These are phyloP conservation scores for Martiniozyma asiatica DNA, from an alignment of 1,139 yeast species.

Conservation along the genomic window DNA sequence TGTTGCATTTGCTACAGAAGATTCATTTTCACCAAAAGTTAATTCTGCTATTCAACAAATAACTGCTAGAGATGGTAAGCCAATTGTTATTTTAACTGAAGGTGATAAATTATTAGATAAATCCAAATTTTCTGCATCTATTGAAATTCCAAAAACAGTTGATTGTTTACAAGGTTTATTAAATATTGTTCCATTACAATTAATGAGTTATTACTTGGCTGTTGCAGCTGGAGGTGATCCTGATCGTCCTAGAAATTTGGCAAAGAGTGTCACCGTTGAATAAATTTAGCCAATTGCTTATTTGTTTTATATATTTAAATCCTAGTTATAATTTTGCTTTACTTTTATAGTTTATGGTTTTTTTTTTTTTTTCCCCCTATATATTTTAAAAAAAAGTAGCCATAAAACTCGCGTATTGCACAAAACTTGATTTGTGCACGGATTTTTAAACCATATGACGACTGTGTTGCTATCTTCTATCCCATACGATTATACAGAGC, in stretches of 20 bases:
- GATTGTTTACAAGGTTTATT: constrained; percentile 96
- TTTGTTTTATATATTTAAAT: too few species aligned
- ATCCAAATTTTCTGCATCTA: constrained; percentile 48
- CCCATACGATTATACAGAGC: constrained; percentile 76
- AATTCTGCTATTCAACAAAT: constrained; percentile 96
- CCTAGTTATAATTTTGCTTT: too few species aligned
- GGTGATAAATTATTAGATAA: constrained; percentile 55
- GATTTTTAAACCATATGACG: too few species aligned
- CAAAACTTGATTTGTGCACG: too few species aligned
- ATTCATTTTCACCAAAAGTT: constrained; percentile 91
- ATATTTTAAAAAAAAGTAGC: too few species aligned
- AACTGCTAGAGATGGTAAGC: constrained; percentile 94
- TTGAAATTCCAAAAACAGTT: constrained; percentile 90
- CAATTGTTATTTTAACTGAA: constrained; percentile 85
- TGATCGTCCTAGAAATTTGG: constrained; percentile 97
- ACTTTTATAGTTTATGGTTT: too few species aligned
- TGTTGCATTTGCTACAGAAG: constrained; percentile 95
- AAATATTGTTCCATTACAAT: constrained; percentile 89
- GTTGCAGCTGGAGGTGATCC: constrained; percentile 92
- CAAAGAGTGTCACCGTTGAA: constrained; percentile 96
- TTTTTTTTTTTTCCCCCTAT: too few species aligned
- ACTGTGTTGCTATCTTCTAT: constrained; percentile 38
- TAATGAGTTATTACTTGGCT: constrained; percentile 96
- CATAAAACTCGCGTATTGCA: too few species aligned
- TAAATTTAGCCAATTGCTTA: constrained; percentile 24